These are phyloP conservation scores for Pseudotsuga menziesii DNA, from an alignment of 75 land plant genomes.

Conservation along the genomic window DNA sequence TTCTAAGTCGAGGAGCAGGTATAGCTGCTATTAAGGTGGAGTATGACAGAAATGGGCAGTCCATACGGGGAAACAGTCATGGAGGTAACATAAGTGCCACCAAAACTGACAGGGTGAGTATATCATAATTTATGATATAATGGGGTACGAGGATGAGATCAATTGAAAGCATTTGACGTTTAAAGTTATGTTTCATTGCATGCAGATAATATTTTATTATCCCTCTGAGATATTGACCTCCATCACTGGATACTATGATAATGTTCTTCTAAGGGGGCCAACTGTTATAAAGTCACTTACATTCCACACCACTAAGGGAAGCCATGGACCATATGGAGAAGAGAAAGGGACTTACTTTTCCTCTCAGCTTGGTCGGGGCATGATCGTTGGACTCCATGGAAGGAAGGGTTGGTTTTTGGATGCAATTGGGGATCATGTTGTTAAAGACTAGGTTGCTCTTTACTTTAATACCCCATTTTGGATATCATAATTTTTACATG, in stretches of 20 bases:
- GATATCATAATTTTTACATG: no score
- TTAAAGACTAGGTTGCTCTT: no score
- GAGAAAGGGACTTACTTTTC: conserved; percentile 31
- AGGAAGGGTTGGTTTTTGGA: no score
- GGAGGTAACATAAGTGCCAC: conserved; percentile 30
- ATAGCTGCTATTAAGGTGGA: conserved; percentile 7
- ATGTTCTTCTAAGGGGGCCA: conserved; percentile 38
- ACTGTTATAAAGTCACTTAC: conserved; percentile 30
- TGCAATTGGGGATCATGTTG: no score
- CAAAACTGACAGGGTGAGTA: conserved; percentile 22
- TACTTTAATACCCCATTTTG: no score
- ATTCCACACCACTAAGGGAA: conserved; percentile 39
- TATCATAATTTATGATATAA: no score
- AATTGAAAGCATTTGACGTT: not conserved
- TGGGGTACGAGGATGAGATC: not conserved
- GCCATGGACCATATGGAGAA: conserved; percentile 44
- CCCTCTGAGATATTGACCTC: conserved; percentile 36
- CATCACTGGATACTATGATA: conserved; percentile 29
- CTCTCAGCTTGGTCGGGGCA: conserved; percentile 20
- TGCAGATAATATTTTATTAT: conserved; percentile 42
- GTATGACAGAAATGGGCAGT: conserved; percentile 13
- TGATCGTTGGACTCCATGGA: conserved; percentile 26
- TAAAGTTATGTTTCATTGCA: not conserved
- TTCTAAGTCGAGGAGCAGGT: conserved; percentile 27
- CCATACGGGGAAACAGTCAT: conserved; percentile 38